Evolutionary conservation across 495 filamentous ascomycete genomes (phyloP).

Genomic region (Neurospora tetrasperma): DNA sequence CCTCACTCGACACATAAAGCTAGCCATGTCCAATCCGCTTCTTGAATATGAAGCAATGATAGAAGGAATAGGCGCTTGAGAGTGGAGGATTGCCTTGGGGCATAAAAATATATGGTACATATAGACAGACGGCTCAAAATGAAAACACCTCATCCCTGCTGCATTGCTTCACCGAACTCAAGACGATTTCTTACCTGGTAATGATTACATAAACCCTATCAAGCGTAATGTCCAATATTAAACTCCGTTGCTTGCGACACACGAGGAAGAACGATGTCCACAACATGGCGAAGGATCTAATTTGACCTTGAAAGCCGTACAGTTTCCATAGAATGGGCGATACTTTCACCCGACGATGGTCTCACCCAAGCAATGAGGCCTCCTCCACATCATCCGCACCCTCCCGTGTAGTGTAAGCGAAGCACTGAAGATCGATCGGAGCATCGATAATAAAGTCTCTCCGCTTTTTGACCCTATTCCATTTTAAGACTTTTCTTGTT

Average conservation of each 20-base stretch:
- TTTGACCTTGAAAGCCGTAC: not conserved
- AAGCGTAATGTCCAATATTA: not conserved
- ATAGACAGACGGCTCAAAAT: not conserved
- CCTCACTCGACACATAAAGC: not conserved
- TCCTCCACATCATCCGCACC: not conserved
- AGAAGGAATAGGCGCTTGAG: not conserved
- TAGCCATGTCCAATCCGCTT: not conserved
- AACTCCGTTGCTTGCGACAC: not conserved
- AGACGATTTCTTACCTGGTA: not conserved
- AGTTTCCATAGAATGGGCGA: not conserved
- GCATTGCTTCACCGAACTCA: not conserved
- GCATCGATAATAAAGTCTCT: not conserved
- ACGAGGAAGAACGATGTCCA: not conserved
- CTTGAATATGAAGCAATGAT: not conserved
- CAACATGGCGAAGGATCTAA: not conserved
- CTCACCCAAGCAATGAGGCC: not conserved
- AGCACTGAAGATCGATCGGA: not conserved
- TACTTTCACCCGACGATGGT: not conserved
- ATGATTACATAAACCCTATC: not conserved
- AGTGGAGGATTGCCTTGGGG: constrained; percentile 1
- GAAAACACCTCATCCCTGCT: not conserved
- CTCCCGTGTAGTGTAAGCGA: not conserved
- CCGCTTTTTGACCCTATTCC: not conserved
- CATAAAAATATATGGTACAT: not conserved
- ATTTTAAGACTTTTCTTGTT: not conserved